Percentiles rank a stretch among this genome's conserved stretches.
These are phyloP conservation scores for Dioscorea alata DNA, from an alignment of 106 monocot genomes.

Conservation along the genomic window DNA sequence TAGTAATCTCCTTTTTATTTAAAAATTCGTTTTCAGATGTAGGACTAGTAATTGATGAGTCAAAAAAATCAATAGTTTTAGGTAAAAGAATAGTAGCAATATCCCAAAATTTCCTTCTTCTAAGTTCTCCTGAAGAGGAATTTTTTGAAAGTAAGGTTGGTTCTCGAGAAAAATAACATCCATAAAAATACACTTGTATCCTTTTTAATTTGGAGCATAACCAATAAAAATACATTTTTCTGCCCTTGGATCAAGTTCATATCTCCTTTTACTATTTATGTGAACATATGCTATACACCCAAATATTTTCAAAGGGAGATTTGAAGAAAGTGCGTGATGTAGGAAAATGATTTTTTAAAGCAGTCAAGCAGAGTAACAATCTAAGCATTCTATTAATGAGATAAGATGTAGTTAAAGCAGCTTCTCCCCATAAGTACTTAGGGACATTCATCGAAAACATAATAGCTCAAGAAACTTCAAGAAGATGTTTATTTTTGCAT, in stretches of 20 bases:
- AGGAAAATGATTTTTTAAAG: neutral
- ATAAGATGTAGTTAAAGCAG: neutral
- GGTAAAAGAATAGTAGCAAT: neutral
- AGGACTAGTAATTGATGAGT: neutral
- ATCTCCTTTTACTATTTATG: neutral
- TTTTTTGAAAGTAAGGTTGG: neutral
- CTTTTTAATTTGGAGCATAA: conserved; percentile 1
- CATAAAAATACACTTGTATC: neutral
- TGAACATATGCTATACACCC: neutral
- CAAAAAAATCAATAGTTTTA: neutral
- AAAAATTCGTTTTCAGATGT: no score
- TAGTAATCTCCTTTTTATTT: no score
- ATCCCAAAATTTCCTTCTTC: neutral
- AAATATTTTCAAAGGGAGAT: neutral
- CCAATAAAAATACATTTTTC: conserved; percentile 5
- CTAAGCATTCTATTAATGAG: conserved; percentile 7
- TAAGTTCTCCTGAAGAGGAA: conserved; percentile 1
- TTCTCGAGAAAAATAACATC: neutral
- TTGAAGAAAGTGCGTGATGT: neutral
- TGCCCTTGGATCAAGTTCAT: neutral
- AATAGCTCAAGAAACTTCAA: neutral
- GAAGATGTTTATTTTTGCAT: conserved; percentile 7
- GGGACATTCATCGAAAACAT: conserved; percentile 6
- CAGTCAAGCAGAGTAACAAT: neutral
- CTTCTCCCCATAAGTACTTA: neutral